Evolutionary conservation across 164 flowering plant genomes (phyloP).

Genomic region (Vitis amurensis): DNA sequence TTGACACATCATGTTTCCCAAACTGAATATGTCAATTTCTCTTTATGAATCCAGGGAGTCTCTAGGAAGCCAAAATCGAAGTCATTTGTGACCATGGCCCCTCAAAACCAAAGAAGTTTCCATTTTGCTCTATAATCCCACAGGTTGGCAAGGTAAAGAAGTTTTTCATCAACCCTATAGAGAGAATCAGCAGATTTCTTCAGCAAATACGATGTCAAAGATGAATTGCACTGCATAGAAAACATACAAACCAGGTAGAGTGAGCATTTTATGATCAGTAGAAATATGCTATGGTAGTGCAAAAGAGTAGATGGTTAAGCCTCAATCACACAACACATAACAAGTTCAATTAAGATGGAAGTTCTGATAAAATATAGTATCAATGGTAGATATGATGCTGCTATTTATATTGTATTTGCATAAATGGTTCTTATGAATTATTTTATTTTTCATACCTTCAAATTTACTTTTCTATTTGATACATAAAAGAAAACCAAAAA

Average conservation of each 20-base stretch:
- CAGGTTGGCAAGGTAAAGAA: neutral
- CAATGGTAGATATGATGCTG: no score
- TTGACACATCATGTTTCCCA: no score
- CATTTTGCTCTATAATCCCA: no score
- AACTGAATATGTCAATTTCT: no score
- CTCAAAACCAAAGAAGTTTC: neutral
- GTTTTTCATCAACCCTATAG: neutral
- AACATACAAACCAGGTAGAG: neutral
- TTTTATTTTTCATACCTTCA: neutral
- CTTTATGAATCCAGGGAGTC: no score
- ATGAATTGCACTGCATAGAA: conserved; percentile 34
- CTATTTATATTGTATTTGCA: neutral
- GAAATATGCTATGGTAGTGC: no score
- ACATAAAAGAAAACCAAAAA: no score
- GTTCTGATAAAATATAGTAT: no score
- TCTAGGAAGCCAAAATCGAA: neutral
- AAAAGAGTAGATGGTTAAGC: no score
- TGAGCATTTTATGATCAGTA: neutral
- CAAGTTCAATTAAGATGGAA: no score
- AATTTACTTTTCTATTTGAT: no score
- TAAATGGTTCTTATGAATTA: neutral
- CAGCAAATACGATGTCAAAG: conserved; percentile 33
- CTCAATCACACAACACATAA: no score
- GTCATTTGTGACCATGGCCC: neutral
- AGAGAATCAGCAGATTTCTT: conserved; percentile 22